phyloP scores from a whole-genome alignment of 805 yeast genomes.

The Zygosaccharomyces siamensis region DNA sequence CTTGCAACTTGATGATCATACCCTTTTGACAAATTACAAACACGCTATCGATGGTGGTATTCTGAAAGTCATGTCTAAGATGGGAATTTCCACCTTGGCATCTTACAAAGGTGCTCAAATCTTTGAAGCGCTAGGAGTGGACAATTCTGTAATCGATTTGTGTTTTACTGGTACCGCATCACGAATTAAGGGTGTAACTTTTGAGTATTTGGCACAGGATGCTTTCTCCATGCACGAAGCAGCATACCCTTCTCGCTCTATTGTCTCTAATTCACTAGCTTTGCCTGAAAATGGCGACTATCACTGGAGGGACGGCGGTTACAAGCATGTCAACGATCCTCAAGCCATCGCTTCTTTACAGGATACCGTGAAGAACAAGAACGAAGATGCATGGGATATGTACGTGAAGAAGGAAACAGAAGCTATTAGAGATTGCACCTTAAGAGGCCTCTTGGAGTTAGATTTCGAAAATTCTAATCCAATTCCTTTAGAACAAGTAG shows the following conservation, averaged over 20 bases:
- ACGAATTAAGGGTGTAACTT: constrained; percentile 91
- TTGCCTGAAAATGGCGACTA: constrained; percentile 95
- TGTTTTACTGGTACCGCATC: constrained; percentile 98
- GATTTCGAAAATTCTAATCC: constrained; percentile 67
- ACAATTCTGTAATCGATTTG: constrained; percentile 88
- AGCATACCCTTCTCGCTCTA: constrained; percentile 77
- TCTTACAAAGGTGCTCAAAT: constrained; percentile 99
- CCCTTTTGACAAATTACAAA: constrained; percentile 72
- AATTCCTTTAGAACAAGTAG: constrained; percentile 95
- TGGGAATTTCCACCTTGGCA: constrained; percentile 98
- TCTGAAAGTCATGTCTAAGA: constrained; percentile 95
- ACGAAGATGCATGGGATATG: constrained; percentile 86
- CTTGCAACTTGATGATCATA: constrained; percentile 44
- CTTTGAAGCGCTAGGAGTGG: constrained; percentile 94
- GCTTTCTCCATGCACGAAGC: constrained; percentile 90
- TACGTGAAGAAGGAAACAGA: constrained; percentile 87
- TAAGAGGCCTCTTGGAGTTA: constrained; percentile 89
- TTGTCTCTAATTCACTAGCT: constrained; percentile 58
- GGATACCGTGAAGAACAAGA: constrained; percentile 97
- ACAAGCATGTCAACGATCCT: constrained; percentile 91
- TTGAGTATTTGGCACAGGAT: constrained; percentile 94
- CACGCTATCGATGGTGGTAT: constrained; percentile 86
- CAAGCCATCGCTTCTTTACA: constrained; percentile 91
- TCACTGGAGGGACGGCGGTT: constrained; percentile 99
- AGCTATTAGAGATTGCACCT: constrained; percentile 86